phyloP scores from a whole-genome alignment of 2,329 filamentous ascomycete genomes.

The Cladophialophora psammophila region DNA sequence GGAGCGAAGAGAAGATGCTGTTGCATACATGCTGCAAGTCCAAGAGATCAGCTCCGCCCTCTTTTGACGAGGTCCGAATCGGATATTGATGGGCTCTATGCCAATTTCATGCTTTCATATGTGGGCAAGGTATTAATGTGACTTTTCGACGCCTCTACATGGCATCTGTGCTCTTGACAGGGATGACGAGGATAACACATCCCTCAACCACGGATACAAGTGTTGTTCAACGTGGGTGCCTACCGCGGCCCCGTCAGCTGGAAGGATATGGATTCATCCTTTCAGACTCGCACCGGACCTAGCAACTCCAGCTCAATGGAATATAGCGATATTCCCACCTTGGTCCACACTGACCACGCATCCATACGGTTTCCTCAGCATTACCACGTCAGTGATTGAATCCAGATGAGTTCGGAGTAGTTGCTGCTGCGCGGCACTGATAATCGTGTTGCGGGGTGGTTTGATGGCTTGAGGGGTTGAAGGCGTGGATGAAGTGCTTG shows the following conservation, averaged over 20 bases:
- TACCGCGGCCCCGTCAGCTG: neutral
- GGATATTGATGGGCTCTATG: neutral
- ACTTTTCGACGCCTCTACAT: neutral
- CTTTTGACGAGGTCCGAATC: too few species aligned
- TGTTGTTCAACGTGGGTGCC: neutral
- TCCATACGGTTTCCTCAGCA: constrained; percentile 86
- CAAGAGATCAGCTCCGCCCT: too few species aligned
- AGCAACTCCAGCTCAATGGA: constrained; percentile 59
- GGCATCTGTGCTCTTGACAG: neutral
- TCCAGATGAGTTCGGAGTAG: constrained; percentile 87
- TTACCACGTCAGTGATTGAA: constrained; percentile 82
- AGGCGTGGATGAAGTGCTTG: neutral
- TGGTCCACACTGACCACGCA: constrained; percentile 93
- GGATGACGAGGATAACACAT: neutral
- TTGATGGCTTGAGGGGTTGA: constrained; percentile 42
- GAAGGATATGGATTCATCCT: neutral
- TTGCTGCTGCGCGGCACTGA: constrained; percentile 86
- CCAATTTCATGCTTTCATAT: neutral
- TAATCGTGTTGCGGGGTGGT: constrained; percentile 79
- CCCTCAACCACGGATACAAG: neutral
- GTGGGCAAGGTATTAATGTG: too few species aligned
- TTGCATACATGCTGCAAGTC: too few species aligned
- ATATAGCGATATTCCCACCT: constrained; percentile 88
- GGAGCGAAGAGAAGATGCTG: too few species aligned
- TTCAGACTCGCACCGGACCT: neutral